Base-by-base conservation (phyloP, 805 yeast species). In the Pachysolen tannophilus region DNA sequence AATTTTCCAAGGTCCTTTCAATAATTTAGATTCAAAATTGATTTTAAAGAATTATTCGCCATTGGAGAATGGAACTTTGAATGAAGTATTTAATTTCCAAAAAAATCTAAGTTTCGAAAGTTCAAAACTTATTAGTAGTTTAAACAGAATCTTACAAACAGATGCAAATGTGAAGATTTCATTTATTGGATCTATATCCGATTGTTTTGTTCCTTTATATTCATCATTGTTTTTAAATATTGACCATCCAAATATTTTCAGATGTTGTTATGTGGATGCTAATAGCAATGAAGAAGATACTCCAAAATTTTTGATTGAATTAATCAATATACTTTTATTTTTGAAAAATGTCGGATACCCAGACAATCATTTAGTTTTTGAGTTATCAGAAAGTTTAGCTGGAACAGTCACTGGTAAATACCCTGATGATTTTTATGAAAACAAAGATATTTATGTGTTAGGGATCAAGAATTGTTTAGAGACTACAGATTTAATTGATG, bases 181-280 rank as follows among this genome's bases (percentile, higher is more conserved):
- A 10, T 80, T 84, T 49, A 75, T 85, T 26, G 97, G 95, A 0
- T 82, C 95, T 0, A 71, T 86, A 20, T 83, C 85, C 51, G 97
- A 92, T 56, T 97, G 85, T 54, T 59, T 92, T 45, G 90, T 87
- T 2, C 97, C 97, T 3, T 56, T 90, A n/a, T 90, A 86, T 50
- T 87, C 96, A 0, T 80, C 96, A 0, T 63, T 82, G 14, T 83
- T 92, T 36, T 61, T 78, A 2, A 88, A 85, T 51, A 66, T 82
- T 2, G 66, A 68, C 41, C 98, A 90, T 58, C 97, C 97, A 1
- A 83, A 87, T 52, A 78, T 90, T 14, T 87, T 72, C 50, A 62
- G 97, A 28, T 87, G 94, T 0, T 78, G 87, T 7, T 87, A 81
- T 50, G 71, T 92, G 23, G 95, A 86, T 50, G 32, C 26, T 2